Conservation (phyloP, 2,329 filamentous ascomycete genomes). For the Laburnicola sp. region DNA sequence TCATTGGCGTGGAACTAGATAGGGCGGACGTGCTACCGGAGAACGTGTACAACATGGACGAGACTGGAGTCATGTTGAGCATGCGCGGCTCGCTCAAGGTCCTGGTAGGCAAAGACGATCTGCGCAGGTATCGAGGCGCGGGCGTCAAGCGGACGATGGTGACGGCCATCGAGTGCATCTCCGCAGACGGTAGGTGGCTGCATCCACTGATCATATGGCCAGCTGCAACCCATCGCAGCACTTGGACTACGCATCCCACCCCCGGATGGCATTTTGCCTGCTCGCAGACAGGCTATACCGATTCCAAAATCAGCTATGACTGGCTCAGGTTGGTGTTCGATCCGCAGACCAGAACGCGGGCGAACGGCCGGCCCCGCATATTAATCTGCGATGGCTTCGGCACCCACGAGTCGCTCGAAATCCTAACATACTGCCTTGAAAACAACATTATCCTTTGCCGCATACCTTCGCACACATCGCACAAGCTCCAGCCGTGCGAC, state of each 20-base stretch:
- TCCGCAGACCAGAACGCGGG: conserved; percentile 34
- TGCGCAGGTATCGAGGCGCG: too few species aligned
- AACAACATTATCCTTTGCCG: conserved; percentile 29
- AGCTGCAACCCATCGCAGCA: neutral
- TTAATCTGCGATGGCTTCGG: conserved; percentile 41
- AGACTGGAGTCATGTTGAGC: too few species aligned
- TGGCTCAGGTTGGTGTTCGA: conserved; percentile 42
- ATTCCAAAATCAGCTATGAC: conserved; percentile 39
- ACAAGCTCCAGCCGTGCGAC: too few species aligned
- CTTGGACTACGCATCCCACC: conserved; percentile 9
- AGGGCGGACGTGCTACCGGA: too few species aligned
- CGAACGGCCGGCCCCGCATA: conserved; percentile 32
- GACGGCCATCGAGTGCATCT: too few species aligned
- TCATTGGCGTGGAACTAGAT: too few species aligned
- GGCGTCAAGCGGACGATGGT: too few species aligned
- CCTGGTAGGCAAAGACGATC: too few species aligned
- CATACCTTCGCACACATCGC: neutral
- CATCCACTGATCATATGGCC: neutral
- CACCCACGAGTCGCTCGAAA: conserved; percentile 40
- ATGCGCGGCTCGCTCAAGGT: too few species aligned
- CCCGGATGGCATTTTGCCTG: conserved; percentile 19
- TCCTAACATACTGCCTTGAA: conserved; percentile 33
- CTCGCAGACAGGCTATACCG: conserved; percentile 19
- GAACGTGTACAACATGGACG: too few species aligned
- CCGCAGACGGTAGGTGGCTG: neutral